Evolutionary conservation across 2,329 filamentous ascomycete species (phyloP).

Genomic region (Aspergillus transmontanensis): DNA sequence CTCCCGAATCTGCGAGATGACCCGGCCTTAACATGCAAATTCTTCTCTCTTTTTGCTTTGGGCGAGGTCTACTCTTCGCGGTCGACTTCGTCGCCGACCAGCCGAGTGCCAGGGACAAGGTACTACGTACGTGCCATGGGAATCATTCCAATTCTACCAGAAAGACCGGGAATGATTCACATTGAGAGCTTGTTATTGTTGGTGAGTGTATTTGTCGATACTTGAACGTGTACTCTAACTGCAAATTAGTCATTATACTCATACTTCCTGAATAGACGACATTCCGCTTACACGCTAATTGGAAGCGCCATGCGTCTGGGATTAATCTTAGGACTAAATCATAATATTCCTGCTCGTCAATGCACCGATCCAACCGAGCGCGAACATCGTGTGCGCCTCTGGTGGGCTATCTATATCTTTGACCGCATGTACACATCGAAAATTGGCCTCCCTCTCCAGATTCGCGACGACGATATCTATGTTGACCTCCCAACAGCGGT

Average conservation of each 20-base stretch:
- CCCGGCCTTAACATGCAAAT: constrained; percentile 41
- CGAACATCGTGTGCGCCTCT: constrained; percentile 32
- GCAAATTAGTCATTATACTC: constrained; percentile 23
- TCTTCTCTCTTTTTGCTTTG: constrained; percentile 45
- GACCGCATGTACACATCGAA: constrained; percentile 50
- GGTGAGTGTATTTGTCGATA: constrained; percentile 20
- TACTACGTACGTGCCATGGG: constrained; percentile 43
- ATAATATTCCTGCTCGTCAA: constrained; percentile 32
- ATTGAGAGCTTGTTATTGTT: constrained; percentile 43
- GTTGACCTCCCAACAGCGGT: constrained; percentile 32
- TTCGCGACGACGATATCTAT: constrained; percentile 49
- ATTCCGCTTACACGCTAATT: constrained; percentile 32
- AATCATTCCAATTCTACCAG: constrained; percentile 41
- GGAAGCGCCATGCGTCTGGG: constrained; percentile 42
- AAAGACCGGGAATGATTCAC: constrained; percentile 44
- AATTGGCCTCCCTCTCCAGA: constrained; percentile 48
- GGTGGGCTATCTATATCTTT: constrained; percentile 37
- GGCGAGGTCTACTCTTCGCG: constrained; percentile 45
- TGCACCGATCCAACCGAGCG: constrained; percentile 35
- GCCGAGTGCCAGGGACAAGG: constrained; percentile 39
- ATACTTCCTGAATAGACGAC: constrained; percentile 30
- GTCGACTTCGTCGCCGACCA: constrained; percentile 20
- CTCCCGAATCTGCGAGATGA: constrained; percentile 22
- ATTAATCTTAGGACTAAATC: constrained; percentile 45
- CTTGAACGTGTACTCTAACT: neutral